phyloP scores from a whole-genome alignment of 1,284 basidiomycete species.

The Tylopilus orsonianus region DNA sequence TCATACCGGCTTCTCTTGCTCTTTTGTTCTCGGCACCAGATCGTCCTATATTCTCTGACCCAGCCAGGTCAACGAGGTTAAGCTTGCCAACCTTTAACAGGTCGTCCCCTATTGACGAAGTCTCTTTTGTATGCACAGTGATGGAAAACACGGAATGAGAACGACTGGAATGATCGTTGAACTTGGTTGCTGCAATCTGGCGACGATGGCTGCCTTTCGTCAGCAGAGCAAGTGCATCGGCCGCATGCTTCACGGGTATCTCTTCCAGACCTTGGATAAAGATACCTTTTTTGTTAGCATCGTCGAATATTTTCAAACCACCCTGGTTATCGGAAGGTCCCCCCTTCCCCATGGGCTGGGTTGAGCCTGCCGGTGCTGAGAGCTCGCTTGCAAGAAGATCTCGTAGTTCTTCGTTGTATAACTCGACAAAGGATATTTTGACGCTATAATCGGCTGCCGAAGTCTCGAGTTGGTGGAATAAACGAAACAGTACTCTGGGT shows the following conservation, averaged over 20 bases:
- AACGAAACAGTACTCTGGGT: constrained; percentile 90
- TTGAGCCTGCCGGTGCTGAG: constrained; percentile 55
- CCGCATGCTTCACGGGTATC: constrained; percentile 78
- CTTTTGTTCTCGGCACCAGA: constrained; percentile 95
- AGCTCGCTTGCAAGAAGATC: constrained; percentile 83
- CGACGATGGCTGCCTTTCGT: constrained; percentile 88
- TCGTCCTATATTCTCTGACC: constrained; percentile 96
- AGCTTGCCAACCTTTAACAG: constrained; percentile 92
- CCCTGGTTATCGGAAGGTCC: constrained; percentile 40
- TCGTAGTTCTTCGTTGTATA: constrained; percentile 99
- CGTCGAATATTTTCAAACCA: constrained; percentile 91
- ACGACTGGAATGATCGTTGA: constrained; percentile 96
- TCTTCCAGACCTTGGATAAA: constrained; percentile 96
- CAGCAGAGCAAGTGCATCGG: constrained; percentile 84
- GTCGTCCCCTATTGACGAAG: constrained; percentile 79
- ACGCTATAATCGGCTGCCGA: constrained; percentile 85
- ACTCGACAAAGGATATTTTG: constrained; percentile 91
- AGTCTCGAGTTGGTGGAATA: constrained; percentile 87
- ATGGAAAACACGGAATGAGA: constrained; percentile 99
- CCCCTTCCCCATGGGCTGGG: constrained; percentile 72
- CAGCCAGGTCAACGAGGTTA: constrained; percentile 96
- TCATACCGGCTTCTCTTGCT: constrained; percentile 97
- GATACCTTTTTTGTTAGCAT: constrained; percentile 83
- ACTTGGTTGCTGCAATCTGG: constrained; percentile 95
- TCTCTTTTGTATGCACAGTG: constrained; percentile 91